Conservation (phyloP, 495 filamentous ascomycete species). For the Aspergillus bertholletiae region DNA sequence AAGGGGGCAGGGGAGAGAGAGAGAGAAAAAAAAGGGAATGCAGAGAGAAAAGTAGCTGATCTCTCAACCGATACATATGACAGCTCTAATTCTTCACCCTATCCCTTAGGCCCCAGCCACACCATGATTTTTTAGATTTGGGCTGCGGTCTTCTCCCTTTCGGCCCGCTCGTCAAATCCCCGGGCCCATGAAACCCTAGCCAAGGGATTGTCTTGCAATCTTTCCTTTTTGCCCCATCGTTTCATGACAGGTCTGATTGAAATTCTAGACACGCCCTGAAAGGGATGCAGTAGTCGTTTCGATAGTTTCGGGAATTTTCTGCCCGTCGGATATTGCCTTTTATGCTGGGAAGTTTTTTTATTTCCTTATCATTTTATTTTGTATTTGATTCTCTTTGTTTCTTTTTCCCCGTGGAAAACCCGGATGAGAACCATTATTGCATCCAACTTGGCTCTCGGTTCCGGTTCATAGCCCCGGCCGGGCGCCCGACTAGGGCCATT, state of each 20-base stretch:
- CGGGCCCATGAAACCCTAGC: not conserved
- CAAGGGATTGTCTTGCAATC: not conserved
- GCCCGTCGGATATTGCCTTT: not conserved
- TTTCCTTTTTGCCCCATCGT: not conserved
- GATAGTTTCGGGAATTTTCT: not conserved
- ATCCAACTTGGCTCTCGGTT: too few species aligned
- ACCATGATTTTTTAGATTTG: not conserved
- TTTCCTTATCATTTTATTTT: not conserved
- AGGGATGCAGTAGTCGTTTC: not conserved
- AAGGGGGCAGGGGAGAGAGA: not conserved
- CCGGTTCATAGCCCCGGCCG: not conserved
- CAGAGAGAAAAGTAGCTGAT: not conserved
- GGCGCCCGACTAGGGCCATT: too few species aligned
- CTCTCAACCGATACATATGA: not conserved
- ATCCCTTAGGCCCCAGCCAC: not conserved
- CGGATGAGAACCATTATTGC: not conserved
- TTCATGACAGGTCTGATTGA: conserved; percentile 3
- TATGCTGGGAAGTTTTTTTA: not conserved
- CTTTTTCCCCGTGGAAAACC: not conserved
- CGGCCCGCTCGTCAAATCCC: not conserved
- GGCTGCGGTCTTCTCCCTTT: not conserved
- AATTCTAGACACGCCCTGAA: not conserved
- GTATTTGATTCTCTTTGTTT: not conserved
- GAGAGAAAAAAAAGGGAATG: not conserved
- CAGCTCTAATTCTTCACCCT: not conserved